These are phyloP conservation scores for Diutina mesorugosa DNA, from an alignment of 1,139 yeast species.

Conservation along the genomic window DNA sequence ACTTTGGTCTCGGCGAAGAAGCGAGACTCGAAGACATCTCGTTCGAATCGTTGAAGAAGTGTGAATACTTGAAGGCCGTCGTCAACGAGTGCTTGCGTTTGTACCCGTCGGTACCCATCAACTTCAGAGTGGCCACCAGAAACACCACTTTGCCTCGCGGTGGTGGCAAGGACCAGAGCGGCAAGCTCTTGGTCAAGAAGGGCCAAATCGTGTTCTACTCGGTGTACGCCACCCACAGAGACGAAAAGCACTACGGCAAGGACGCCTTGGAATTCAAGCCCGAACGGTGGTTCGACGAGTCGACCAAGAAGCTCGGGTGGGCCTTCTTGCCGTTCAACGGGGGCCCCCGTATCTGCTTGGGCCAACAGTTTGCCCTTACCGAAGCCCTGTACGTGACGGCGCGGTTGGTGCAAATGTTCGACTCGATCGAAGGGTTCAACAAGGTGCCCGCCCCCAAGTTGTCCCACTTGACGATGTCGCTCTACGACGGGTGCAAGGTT, in stretches of 20 bases:
- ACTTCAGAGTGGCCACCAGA: constrained; percentile 2
- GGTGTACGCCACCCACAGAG: constrained; percentile 34
- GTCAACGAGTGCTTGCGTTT: constrained; percentile 2
- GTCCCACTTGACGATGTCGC: constrained; percentile 3
- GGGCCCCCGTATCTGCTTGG: constrained; percentile 40
- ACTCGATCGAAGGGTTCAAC: not conserved
- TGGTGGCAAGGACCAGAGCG: constrained; percentile 12
- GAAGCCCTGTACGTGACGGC: constrained; percentile 37
- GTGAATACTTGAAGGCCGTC: constrained; percentile 2
- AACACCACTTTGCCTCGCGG: constrained; percentile 2
- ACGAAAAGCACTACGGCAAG: constrained; percentile 30
- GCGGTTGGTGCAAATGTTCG: constrained; percentile 17
- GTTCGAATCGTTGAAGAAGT: constrained; percentile 9
- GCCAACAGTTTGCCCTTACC: constrained; percentile 40
- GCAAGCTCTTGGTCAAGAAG: constrained; percentile 33
- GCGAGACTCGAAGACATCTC: constrained; percentile 15
- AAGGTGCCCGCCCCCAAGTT: not conserved
- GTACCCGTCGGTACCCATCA: constrained; percentile 2
- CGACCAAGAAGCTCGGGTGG: constrained; percentile 30
- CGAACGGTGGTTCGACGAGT: constrained; percentile 41
- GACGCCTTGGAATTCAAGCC: constrained; percentile 38
- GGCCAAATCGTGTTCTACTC: constrained; percentile 32
- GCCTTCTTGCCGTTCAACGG: constrained; percentile 42
- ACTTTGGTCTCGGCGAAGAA: constrained; percentile 15
- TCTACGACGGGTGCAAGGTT: constrained; percentile 2